Conservation (phyloP, 306 rosid species). For the Spatholobus suberectus region DNA sequence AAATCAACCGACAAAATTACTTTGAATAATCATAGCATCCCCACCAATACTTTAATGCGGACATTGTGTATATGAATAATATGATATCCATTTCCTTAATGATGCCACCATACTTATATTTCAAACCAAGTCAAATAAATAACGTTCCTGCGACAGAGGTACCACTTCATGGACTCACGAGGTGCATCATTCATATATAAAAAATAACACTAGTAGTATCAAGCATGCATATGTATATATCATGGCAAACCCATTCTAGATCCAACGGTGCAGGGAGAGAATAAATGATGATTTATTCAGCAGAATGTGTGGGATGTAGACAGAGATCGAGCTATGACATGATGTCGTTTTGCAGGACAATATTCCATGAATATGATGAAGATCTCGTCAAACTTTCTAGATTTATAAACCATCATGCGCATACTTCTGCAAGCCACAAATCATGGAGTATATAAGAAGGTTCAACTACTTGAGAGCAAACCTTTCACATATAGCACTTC, state of each 20-base stretch:
- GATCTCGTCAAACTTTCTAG: neutral
- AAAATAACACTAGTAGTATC: neutral
- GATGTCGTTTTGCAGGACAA: neutral
- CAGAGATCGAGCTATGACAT: neutral
- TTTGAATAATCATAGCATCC: conserved; percentile 43
- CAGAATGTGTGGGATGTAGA: too few species aligned
- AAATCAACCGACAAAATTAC: conserved; percentile 49
- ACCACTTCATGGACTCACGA: conserved; percentile 28
- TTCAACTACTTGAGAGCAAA: conserved; percentile 19
- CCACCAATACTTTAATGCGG: conserved; percentile 24
- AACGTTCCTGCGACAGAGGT: neutral
- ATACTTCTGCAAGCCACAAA: neutral
- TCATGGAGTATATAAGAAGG: conserved; percentile 10
- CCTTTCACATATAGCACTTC: too few species aligned
- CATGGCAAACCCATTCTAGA: too few species aligned
- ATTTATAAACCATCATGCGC: neutral
- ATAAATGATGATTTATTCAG: neutral
- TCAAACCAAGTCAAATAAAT: conserved; percentile 38
- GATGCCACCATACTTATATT: conserved; percentile 40
- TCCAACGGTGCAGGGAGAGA: too few species aligned
- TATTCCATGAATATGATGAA: neutral
- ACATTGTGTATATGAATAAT: too few species aligned
- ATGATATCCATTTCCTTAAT: conserved; percentile 28
- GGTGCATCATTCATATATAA: neutral
- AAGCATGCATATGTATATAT: neutral